Conservation (phyloP, 23 red algal genomes). For the Gracilaria domingensis region DNA sequence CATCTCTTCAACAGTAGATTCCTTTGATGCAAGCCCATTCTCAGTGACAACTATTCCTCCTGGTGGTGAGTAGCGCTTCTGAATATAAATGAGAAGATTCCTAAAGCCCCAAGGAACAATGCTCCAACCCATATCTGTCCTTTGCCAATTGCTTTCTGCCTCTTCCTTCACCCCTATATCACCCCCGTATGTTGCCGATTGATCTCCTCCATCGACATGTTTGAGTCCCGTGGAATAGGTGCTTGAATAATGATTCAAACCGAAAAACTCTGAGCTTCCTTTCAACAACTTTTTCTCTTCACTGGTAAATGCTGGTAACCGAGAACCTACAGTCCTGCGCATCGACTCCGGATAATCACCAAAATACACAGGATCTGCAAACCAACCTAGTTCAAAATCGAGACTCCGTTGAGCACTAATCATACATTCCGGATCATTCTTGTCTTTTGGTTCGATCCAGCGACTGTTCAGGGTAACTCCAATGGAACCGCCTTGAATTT, state of each 20-base stretch:
- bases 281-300: slow-evolving; percentile 55
- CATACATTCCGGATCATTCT: slow-evolving; percentile 14
- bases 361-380: slow-evolving; percentile 68
- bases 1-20: slow-evolving; percentile 30
- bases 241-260: slow-evolving; percentile 77
- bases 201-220: background rate
- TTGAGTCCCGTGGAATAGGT: background rate
- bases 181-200: background rate
- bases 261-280: slow-evolving; percentile 78
- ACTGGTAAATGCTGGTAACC: slow-evolving; percentile 51
- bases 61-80: slow-evolving; percentile 39
- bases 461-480: slow-evolving; percentile 67
- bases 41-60: slow-evolving; percentile 77
- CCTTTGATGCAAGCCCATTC: slow-evolving; percentile 59
- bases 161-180: background rate
- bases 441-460: slow-evolving; percentile 49
- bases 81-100: slow-evolving; percentile 59
- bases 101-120: slow-evolving; percentile 76
- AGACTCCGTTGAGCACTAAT: slow-evolving; percentile 31
- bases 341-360: slow-evolving; percentile 71
- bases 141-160: slow-evolving; percentile 28
- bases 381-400: slow-evolving; percentile 80
- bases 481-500: slow-evolving; percentile 48
- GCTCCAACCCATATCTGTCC: slow-evolving; percentile 79
- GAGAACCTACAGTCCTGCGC: slow-evolving; percentile 35